Percentiles rank a stretch among this genome's conserved stretches.
Evolutionary conservation across 2,329 filamentous ascomycete species (phyloP).

Genomic region (Hymenoscyphus fructigenus): DNA sequence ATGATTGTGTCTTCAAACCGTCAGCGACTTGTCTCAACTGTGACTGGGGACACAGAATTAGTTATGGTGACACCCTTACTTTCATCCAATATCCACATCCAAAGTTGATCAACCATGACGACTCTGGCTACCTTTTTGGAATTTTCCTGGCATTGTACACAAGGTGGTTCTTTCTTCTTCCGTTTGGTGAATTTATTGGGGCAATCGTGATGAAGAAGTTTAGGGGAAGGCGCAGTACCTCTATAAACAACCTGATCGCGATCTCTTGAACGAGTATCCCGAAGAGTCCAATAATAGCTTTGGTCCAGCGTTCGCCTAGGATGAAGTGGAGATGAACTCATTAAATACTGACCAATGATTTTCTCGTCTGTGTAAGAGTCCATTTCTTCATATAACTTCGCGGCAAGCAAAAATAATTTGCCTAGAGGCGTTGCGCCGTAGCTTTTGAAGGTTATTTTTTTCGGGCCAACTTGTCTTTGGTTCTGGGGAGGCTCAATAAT

Average conservation of each 20-base stretch:
- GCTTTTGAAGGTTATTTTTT: not conserved
- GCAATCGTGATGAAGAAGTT: conserved; percentile 10
- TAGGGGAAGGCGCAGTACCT: conserved; percentile 16
- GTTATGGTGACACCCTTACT: conserved; percentile 15
- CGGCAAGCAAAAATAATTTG: conserved; percentile 3
- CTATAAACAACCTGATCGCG: conserved; percentile 29
- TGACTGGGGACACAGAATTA: too few relatives aligned
- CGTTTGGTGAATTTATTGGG: not conserved
- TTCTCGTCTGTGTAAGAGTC: conserved; percentile 9
- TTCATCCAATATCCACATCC: conserved; percentile 44
- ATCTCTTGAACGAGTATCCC: conserved; percentile 41
- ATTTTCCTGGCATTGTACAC: conserved; percentile 13
- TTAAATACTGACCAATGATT: not conserved
- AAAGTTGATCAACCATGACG: conserved; percentile 46
- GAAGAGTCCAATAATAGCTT: conserved; percentile 43
- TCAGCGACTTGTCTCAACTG: not conserved
- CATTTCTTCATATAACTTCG: conserved; percentile 8
- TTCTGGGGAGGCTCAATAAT: not conserved
- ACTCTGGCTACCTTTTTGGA: conserved; percentile 23
- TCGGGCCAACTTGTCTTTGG: not conserved
- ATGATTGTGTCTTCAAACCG: conserved; percentile 38
- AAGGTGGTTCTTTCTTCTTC: not conserved
- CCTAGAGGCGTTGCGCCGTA: not conserved
- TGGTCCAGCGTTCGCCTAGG: conserved; percentile 39
- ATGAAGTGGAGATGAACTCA: conserved; percentile 1